Conservation (phyloP, 352 stramenopile species). For the Phytophthora fragariae region DNA sequence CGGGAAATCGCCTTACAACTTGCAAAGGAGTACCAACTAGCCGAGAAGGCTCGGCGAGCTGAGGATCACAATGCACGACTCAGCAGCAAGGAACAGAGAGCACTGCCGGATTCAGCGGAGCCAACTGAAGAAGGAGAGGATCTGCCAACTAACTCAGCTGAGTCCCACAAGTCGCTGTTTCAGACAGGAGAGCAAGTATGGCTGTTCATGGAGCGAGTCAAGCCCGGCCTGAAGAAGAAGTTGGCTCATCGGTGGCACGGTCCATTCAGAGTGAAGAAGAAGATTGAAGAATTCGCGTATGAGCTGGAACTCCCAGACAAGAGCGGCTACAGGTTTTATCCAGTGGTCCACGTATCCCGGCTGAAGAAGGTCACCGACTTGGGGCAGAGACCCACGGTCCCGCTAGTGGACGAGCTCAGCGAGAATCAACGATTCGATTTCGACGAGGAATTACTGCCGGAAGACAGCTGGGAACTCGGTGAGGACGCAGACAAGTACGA, state of each 20-base stretch:
- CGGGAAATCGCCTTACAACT: conserved; percentile 1
- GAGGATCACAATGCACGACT: background rate
- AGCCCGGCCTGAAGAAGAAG: background rate
- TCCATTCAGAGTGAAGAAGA: background rate
- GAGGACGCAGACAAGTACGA: too few species aligned
- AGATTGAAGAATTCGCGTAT: conserved; percentile 14
- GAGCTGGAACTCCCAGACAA: conserved; percentile 6
- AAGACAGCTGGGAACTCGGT: too few species aligned
- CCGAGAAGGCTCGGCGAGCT: background rate
- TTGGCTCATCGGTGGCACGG: conserved; percentile 11
- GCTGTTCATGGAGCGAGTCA: conserved; percentile 5
- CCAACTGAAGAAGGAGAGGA: too few species aligned
- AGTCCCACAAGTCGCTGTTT: background rate
- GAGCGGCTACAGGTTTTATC: conserved; percentile 6
- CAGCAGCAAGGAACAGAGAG: background rate
- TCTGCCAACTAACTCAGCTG: too few species aligned
- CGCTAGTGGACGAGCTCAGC: too few species aligned
- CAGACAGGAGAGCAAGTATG: background rate
- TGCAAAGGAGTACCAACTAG: background rate
- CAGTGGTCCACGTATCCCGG: conserved; percentile 9
- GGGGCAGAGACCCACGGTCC: too few species aligned
- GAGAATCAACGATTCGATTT: too few species aligned
- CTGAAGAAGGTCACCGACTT: background rate
- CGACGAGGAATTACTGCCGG: too few species aligned
- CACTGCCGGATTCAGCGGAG: background rate